Base-by-base conservation (phyloP, 1,284 basidiomycete genomes). In the Bjerkandera adusta region DNA sequence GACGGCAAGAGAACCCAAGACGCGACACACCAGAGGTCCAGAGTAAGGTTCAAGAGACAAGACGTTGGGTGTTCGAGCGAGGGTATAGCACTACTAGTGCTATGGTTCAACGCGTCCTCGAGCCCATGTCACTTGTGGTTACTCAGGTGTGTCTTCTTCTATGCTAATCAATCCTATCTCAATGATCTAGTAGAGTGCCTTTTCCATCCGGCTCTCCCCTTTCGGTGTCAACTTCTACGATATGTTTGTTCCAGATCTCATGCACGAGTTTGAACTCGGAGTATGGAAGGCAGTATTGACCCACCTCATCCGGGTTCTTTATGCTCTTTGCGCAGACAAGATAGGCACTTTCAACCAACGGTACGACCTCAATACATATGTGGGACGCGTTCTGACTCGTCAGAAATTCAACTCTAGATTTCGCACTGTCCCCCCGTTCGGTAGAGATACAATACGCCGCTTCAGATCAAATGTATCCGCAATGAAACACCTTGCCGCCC, bases 261-360 rank as follows among this genome's bases (percentile, higher is more conserved):
- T 64, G 51, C 62, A 64, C 36, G 57, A 64, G 42, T 58, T 59
- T 27, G 60, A 63, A 34, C 53, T 64, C 1, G 62, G 62, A 1
- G 51, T 62, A 0, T 63, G 61, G 62, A 63, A 63, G 39, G 40
- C 47, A 0, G 12, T 58, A 0, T 56, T 63, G 30, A 48, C 45
- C 1, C 61, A 64, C 37, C 42, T 64, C 0, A 50, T 64, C 8
- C 57, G 55, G 1, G 51, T 64, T 1, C 52, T 64, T 2, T 26
- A 54, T 16, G 44, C 56, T 0, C 30, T 30, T 13, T 52, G 54
- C 1, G 44, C 18, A 0, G 36, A 51, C 22, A n/a, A 24, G 0
- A 34, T 61, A 2, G 30, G 34, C 4, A 39, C 38, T 4, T 51
- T 62, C 24, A 56, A 63, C 45, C 16, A 32, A 34, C 45, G 61